Evolutionary conservation across 2,329 filamentous ascomycete species (phyloP), one percentile per base, ranked within the genome.

Genomic region (Fusarium sp.): DNA sequence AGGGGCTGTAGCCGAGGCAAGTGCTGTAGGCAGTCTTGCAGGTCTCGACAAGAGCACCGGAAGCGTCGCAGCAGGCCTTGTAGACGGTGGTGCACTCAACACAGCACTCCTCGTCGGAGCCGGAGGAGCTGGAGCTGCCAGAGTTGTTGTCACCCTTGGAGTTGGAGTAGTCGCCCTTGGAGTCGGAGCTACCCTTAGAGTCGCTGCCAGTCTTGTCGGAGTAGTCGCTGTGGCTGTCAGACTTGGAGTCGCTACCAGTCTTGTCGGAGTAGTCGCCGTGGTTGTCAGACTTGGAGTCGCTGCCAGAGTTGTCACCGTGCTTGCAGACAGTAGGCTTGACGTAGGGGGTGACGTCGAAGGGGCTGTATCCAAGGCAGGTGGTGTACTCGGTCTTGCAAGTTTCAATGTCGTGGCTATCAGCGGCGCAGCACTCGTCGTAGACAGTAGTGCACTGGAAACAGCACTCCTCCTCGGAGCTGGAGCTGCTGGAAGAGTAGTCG

Each of bases 311-410:
- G 7, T 53, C 59, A 3, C 60, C 62, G 45, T 67, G 53, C 46
- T 68, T 63, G 64, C 64, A 67, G 38, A 68, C 53, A 43, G 64
- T 64, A 3, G 64, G 64, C 49, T 60, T 66, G 21, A 65, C 64
- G 40, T 42, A 67, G 14, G 64, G 58, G 6, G 24, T 14, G 8
- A 52, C 20, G 0, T 64, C 63, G 36, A 50, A 67, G 21, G 64
- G 64, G 52, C 44, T 67, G 42, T 67, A 67, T 23, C 64, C 64
- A 7, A 67, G 38, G 53, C 64, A 67, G 28, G 57, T 30, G 1
- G 17, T 12, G 58, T 67, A 67, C 32, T 58, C 40, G 6, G 21
- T 34, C 64, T 67, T 64, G 49, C 64, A 67, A 32, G 43, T 21
- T 34, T 59, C 58, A 5, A 67, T 54, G n/a, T 64, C 48, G 19